Evolutionary conservation across 768 basidiomycete genomes (phyloP).

Genomic region (Boletus bicolor): DNA sequence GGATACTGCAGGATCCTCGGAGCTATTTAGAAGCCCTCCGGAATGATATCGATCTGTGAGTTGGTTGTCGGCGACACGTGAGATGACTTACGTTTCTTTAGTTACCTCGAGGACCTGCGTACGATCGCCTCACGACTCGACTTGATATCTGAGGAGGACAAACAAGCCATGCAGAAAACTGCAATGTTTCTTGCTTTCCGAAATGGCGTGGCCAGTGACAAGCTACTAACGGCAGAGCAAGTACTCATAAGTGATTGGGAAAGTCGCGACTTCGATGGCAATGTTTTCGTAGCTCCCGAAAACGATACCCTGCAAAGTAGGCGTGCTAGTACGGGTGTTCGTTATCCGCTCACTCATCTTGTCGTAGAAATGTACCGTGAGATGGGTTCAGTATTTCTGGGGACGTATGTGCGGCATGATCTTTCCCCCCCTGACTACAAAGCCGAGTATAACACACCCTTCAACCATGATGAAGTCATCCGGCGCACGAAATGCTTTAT

Average conservation of each 20-base stretch:
- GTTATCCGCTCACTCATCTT: background rate
- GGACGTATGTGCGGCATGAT: conserved; percentile 5
- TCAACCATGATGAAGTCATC: background rate
- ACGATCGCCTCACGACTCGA: conserved; percentile 12
- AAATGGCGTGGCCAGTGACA: background rate
- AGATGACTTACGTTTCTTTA: conserved; percentile 1
- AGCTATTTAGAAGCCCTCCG: background rate
- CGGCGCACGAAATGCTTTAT: conserved; percentile 9
- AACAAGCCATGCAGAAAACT: conserved; percentile 5
- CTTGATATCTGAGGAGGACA: conserved; percentile 8
- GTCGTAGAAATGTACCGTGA: conserved; percentile 10
- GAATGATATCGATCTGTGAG: conserved; percentile 1
- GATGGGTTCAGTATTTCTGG: conserved; percentile 13
- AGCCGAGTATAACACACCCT: background rate
- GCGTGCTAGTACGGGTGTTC: background rate
- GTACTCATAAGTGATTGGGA: conserved; percentile 15
- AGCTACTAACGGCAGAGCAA: conserved; percentile 8
- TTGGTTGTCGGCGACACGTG: background rate
- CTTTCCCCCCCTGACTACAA: background rate
- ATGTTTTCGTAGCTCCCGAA: conserved; percentile 9
- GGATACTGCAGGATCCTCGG: conserved; percentile 7
- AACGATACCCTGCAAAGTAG: conserved; percentile 10
- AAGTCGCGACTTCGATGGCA: background rate
- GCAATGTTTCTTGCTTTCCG: conserved; percentile 8
- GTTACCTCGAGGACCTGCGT: conserved; percentile 14